phyloP scores from a whole-genome alignment of 2,329 filamentous ascomycete species.

The Diaporthe helianthi region DNA sequence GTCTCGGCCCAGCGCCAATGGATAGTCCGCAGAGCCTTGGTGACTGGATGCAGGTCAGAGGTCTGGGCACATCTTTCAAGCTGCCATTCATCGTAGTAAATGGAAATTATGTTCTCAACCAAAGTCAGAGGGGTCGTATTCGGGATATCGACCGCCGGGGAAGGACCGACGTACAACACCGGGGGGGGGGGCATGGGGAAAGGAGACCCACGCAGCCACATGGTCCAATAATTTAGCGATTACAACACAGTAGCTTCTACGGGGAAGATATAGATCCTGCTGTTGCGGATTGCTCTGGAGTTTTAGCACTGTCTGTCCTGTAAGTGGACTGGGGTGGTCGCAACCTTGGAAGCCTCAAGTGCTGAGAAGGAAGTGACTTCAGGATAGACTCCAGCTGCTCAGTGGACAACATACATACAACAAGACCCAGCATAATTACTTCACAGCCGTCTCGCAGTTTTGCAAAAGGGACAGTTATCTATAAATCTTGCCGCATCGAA shows the following conservation, averaged over 20 bases:
- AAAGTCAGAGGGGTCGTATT: constrained; percentile 1
- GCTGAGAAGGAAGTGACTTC: no score
- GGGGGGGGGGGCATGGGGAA: neutral
- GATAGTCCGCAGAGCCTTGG: neutral
- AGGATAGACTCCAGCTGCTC: no score
- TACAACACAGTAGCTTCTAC: no score
- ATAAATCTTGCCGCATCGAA: neutral
- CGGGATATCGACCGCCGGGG: constrained; percentile 10
- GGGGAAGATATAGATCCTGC: neutral
- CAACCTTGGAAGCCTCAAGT: no score
- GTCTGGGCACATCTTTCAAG: neutral
- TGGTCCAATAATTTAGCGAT: neutral
- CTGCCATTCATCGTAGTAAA: neutral
- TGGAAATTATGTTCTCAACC: neutral
- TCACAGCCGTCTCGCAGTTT: neutral
- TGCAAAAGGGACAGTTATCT: neutral
- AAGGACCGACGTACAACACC: constrained; percentile 12
- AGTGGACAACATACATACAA: no score
- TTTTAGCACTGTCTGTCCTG: neutral
- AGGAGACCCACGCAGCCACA: neutral
- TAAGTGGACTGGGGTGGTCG: neutral
- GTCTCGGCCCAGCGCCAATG: constrained; percentile 6
- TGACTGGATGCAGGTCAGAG: constrained; percentile 2
- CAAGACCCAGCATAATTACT: neutral
- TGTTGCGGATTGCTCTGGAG: neutral